phyloP scores from a whole-genome alignment of 352 stramenopile genomes.

The Phytopythium oedochilum region DNA sequence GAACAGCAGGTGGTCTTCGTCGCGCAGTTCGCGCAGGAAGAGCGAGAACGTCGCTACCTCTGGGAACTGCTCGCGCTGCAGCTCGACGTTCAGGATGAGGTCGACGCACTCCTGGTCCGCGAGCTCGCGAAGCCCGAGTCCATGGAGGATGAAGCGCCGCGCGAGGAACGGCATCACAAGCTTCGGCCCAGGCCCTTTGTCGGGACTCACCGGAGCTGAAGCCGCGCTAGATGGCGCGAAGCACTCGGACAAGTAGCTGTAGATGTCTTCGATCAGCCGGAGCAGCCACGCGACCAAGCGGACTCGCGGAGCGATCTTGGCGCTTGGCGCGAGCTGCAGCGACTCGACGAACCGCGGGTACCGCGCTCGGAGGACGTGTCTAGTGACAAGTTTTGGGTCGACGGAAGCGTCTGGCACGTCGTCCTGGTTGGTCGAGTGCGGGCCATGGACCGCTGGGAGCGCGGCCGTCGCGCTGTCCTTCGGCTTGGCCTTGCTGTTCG shows the following conservation, averaged over 20 bases:
- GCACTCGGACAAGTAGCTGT: slow-evolving; percentile 36
- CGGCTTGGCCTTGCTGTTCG: neutral
- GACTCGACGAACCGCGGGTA: slow-evolving; percentile 50
- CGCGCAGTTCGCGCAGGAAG: slow-evolving; percentile 67
- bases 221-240: neutral
- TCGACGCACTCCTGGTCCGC: slow-evolving; percentile 73
- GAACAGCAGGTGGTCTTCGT: slow-evolving; percentile 63
- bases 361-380: slow-evolving; percentile 25
- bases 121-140: slow-evolving; percentile 41
- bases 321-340: slow-evolving; percentile 14
- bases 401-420: neutral
- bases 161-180: slow-evolving; percentile 61
- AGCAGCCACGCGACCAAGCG: slow-evolving; percentile 65
- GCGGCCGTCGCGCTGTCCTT: neutral
- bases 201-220: neutral
- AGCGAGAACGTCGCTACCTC: slow-evolving; percentile 47
- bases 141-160: slow-evolving; percentile 41
- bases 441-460: neutral
- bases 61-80: slow-evolving; percentile 34
- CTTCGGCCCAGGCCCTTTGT: slow-evolving; percentile 1
- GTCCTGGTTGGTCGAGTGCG: slow-evolving; percentile 7
- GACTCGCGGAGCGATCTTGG: slow-evolving; percentile 18
- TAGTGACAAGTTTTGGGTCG: slow-evolving; percentile 12
- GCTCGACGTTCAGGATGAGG: slow-evolving; percentile 64
- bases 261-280: slow-evolving; percentile 57